Percentiles rank a stretch among this genome's conserved stretches.
Evolutionary conservation across 768 basidiomycete species (phyloP).

Genomic region (Chalciporus piperatus): DNA sequence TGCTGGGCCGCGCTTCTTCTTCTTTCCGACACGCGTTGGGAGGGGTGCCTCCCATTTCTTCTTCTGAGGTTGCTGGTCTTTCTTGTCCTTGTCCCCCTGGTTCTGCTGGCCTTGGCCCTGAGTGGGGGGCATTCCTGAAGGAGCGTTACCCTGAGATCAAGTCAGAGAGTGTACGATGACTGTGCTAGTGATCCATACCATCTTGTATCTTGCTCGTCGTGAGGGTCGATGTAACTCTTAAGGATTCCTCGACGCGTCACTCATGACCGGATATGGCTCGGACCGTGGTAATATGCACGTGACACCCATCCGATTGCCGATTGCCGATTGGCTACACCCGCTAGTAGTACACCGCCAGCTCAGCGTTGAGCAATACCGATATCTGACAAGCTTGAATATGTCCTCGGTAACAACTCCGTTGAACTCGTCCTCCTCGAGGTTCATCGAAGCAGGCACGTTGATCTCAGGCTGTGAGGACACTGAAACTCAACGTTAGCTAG

Average conservation of each 20-base stretch:
- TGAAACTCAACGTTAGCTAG: slow-evolving; percentile 26
- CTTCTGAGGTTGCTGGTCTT: slow-evolving; percentile 44
- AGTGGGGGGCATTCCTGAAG: slow-evolving; percentile 52
- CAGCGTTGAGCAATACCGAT: background rate
- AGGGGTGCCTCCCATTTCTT: slow-evolving; percentile 99
- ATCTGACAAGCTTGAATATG: slow-evolving; percentile 15
- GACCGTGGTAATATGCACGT: slow-evolving; percentile 27
- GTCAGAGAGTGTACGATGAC: slow-evolving; percentile 4
- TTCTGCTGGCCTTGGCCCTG: slow-evolving; percentile 42
- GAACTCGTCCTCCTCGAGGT: slow-evolving; percentile 61
- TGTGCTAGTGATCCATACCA: slow-evolving; percentile 18
- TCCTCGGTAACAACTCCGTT: slow-evolving; percentile 42
- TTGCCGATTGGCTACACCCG: too few species aligned
- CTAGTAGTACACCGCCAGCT: too few species aligned
- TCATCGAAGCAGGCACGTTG: slow-evolving; percentile 70
- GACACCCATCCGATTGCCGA: slow-evolving; percentile 10
- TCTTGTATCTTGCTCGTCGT: slow-evolving; percentile 11
- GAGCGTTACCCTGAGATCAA: slow-evolving; percentile 64
- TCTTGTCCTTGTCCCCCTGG: slow-evolving; percentile 49
- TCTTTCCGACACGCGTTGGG: slow-evolving; percentile 95
- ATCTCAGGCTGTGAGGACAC: background rate
- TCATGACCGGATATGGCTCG: slow-evolving; percentile 37
- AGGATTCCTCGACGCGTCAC: slow-evolving; percentile 56
- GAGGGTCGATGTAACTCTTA: background rate
- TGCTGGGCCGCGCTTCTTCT: slow-evolving; percentile 90